phyloP scores from a whole-genome alignment of 371 early-diverging fungal genomes.

The Dinochytrium kinnereticum region DNA sequence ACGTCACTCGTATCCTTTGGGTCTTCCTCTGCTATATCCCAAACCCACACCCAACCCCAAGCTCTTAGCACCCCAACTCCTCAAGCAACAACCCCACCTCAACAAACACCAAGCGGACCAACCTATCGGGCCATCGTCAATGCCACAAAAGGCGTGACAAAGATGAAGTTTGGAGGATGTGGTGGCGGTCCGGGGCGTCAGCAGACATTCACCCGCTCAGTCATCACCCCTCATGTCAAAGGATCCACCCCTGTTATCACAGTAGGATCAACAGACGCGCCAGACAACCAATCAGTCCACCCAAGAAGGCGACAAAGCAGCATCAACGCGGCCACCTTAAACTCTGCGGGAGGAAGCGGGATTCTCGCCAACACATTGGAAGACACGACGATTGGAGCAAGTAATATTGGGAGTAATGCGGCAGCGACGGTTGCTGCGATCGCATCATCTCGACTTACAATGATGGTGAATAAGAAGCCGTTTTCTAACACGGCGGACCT shows the following conservation, averaged over 20 bases:
- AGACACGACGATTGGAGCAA: too few species aligned
- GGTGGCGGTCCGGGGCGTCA: not conserved
- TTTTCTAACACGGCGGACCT: not conserved
- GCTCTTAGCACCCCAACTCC: not conserved
- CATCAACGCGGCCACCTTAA: too few species aligned
- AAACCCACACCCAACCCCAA: not conserved
- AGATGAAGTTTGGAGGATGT: not conserved
- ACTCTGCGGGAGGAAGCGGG: too few species aligned
- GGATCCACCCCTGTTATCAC: not conserved
- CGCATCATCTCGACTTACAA: not conserved
- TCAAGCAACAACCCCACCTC: not conserved
- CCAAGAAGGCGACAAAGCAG: conserved; percentile 5
- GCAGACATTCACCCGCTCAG: not conserved
- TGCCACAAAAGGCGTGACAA: not conserved
- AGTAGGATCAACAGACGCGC: not conserved
- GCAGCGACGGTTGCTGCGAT: not conserved
- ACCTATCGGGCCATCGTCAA: conserved; percentile 16
- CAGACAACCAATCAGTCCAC: not conserved
- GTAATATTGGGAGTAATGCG: not conserved
- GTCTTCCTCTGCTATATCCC: not conserved
- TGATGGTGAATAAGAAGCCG: not conserved
- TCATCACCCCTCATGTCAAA: not conserved
- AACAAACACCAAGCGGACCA: not conserved
- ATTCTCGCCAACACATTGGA: too few species aligned
- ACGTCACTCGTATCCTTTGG: not conserved